These are phyloP conservation scores for Euphorbia peplus DNA, from an alignment of 345 rosid genomes.

Conservation along the genomic window DNA sequence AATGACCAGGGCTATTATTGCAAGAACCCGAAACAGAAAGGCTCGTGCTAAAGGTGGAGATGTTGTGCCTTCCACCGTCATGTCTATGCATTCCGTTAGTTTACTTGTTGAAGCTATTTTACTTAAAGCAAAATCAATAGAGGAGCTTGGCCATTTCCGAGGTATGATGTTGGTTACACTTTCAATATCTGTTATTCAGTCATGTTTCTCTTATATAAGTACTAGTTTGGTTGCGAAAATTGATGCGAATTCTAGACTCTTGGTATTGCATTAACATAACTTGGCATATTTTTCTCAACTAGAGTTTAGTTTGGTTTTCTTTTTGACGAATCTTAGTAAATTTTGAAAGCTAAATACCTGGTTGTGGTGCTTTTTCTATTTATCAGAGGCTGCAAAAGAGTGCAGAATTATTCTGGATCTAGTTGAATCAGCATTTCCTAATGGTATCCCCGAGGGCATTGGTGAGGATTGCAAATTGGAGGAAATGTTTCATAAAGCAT, in stretches of 20 bases:
- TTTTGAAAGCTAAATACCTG: slow-evolving; percentile 1
- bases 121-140: slow-evolving; percentile 83
- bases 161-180: slow-evolving; percentile 51
- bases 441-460: slow-evolving; percentile 56
- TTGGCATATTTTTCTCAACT: background rate
- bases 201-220: no score
- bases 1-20: slow-evolving; percentile 61
- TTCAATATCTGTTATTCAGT: background rate
- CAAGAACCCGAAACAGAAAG: slow-evolving; percentile 56
- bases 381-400: slow-evolving; percentile 88
- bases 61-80: slow-evolving; percentile 38
- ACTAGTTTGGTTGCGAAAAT: slow-evolving; percentile 3
- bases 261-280: background rate
- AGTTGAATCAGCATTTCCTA: slow-evolving; percentile 71
- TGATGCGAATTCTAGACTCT: background rate
- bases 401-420: slow-evolving; percentile 67
- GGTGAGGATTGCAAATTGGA: slow-evolving; percentile 69
- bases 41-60: slow-evolving; percentile 50
- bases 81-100: slow-evolving; percentile 93
- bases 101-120: slow-evolving; percentile 83
- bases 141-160: slow-evolving; percentile 55
- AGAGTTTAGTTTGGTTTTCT: background rate
- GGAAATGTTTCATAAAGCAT: slow-evolving; percentile 76
- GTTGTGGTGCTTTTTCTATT: slow-evolving; percentile 30
- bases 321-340: background rate